Evolutionary conservation across 768 basidiomycete genomes (phyloP).

Genomic region (Crepidotus variabilis): DNA sequence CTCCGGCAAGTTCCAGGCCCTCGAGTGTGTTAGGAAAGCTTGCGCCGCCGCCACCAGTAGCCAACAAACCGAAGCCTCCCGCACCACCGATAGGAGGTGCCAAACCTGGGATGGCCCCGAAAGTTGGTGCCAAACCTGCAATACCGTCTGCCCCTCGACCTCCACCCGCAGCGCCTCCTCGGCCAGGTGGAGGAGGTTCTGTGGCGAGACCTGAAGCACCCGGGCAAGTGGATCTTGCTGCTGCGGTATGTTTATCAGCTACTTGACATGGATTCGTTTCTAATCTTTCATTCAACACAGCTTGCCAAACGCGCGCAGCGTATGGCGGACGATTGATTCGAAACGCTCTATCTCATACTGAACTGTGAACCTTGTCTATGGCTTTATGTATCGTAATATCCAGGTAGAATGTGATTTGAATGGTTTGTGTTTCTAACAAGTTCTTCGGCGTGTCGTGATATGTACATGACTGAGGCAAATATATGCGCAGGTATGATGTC

Average conservation of each 20-base stretch:
- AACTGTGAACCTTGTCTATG: neutral
- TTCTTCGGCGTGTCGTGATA: neutral
- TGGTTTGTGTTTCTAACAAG: too few relatives aligned
- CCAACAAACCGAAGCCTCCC: constrained; percentile 60
- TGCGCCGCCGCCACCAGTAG: constrained; percentile 58
- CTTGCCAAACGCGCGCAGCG: constrained; percentile 76
- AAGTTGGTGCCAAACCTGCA: constrained; percentile 55
- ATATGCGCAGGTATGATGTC: neutral
- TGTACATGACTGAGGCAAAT: neutral
- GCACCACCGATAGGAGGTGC: constrained; percentile 31
- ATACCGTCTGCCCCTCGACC: constrained; percentile 58
- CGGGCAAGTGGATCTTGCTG: constrained; percentile 78
- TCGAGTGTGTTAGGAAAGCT: constrained; percentile 40
- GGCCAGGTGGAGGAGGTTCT: constrained; percentile 33
- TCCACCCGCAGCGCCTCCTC: constrained; percentile 32
- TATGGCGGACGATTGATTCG: constrained; percentile 41
- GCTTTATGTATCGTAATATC: neutral
- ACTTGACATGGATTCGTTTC: neutral
- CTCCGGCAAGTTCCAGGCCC: constrained; percentile 47
- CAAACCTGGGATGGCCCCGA: constrained; percentile 36
- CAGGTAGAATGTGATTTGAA: too few relatives aligned
- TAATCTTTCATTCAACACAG: constrained; percentile 30
- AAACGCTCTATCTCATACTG: neutral
- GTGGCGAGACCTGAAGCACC: constrained; percentile 34
- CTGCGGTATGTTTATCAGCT: constrained; percentile 54